phyloP scores from a whole-genome alignment of 179 eudicot species.

The Camellia oleifera region DNA sequence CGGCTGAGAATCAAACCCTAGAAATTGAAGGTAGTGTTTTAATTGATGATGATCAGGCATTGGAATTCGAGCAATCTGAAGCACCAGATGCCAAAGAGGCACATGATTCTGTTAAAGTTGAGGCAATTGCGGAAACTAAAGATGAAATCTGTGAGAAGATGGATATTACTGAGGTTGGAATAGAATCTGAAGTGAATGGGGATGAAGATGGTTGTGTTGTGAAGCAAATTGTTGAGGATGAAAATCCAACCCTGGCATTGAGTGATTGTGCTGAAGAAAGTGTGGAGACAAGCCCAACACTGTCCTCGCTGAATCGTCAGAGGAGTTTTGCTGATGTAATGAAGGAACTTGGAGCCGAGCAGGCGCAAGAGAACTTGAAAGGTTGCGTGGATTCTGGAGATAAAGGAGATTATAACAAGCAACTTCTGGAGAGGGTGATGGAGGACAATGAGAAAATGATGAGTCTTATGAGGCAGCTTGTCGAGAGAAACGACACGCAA shows the following conservation, averaged over 20 bases:
- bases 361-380: neutral
- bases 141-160: constrained; percentile 1
- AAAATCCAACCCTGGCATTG: neutral
- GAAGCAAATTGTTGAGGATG: constrained; percentile 8
- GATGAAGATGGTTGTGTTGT: constrained; percentile 16
- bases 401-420: constrained; percentile 14
- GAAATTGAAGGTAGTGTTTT: constrained; percentile 5
- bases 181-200: constrained; percentile 6
- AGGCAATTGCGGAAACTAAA: neutral
- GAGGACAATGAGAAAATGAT: constrained; percentile 57
- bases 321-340: neutral
- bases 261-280: constrained; percentile 1
- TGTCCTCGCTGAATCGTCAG: neutral
- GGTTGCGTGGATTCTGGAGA: neutral
- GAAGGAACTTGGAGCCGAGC: neutral
- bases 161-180: neutral
- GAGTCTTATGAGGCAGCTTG: constrained; percentile 46
- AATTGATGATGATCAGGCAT: neutral
- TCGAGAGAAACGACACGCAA: constrained; percentile 41
- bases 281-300: neutral
- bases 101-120: neutral
- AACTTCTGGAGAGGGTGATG: constrained; percentile 42
- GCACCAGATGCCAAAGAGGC: neutral
- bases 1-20: neutral
- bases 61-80: neutral